Percentiles rank a stretch among this genome's conserved stretches.
Evolutionary conservation across 306 rosid genomes (phyloP).

Genomic region (Castanopsis chinensis): DNA sequence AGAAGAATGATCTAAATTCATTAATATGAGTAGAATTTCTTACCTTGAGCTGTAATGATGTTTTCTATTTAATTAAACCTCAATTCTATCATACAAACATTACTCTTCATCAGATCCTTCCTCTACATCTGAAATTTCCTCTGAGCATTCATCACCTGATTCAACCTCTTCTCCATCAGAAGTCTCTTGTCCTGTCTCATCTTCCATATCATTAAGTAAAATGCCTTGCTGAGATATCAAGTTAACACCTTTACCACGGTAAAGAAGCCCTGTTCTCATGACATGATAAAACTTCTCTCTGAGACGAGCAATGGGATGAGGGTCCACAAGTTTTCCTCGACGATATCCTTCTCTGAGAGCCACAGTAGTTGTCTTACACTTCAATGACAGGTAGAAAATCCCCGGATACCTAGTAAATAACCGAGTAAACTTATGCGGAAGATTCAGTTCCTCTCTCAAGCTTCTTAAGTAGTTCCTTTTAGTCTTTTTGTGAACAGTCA

Average conservation of each 20-base stretch:
- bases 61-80: conserved; percentile 2
- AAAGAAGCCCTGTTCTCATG: conserved; percentile 81
- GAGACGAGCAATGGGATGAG: conserved; percentile 64
- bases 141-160: conserved; percentile 38
- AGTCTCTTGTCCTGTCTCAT: conserved; percentile 34
- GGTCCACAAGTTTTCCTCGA: conserved; percentile 70
- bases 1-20: conserved; percentile 2
- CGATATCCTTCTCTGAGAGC: conserved; percentile 74
- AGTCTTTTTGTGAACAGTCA: conserved; percentile 85
- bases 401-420: conserved; percentile 86
- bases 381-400: conserved; percentile 76
- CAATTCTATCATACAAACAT: conserved; percentile 12
- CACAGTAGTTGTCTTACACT: conserved; percentile 86
- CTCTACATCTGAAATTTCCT: conserved; percentile 37
- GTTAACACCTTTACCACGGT: conserved; percentile 59
- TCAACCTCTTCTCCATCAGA: conserved; percentile 42
- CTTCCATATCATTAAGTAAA: conserved; percentile 20
- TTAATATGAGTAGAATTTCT: conserved; percentile 9
- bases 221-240: conserved; percentile 34
- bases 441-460: conserved; percentile 82
- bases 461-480: conserved; percentile 82
- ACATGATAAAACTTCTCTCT: conserved; percentile 78
- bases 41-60: conserved; percentile 12
- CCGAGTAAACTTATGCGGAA: conserved; percentile 83
- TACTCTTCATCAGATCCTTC: conserved; percentile 40